Evolutionary conservation across 1,139 yeast species (phyloP).

Genomic region (Pichia sp.): DNA sequence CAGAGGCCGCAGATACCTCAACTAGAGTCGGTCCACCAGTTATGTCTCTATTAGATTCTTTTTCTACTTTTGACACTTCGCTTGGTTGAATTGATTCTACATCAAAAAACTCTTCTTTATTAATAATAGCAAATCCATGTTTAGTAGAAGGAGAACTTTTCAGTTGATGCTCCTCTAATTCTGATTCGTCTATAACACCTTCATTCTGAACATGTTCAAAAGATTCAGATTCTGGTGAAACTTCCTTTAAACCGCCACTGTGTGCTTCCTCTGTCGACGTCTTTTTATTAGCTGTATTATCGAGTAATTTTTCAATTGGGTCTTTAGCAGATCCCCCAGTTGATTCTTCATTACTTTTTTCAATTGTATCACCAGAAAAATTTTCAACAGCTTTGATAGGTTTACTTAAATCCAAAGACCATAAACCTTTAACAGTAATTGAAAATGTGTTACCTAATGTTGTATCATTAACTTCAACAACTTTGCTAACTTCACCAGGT

Average conservation of each 20-base stretch:
- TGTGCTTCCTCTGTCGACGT: not conserved
- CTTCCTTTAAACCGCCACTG: not conserved
- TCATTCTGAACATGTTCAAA: constrained; percentile 1
- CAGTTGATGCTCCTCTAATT: not conserved
- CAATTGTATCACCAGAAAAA: too few relatives aligned
- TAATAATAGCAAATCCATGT: not conserved
- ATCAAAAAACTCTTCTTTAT: not conserved
- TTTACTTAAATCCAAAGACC: constrained; percentile 27
- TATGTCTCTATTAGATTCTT: not conserved
- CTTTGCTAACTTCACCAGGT: constrained; percentile 53
- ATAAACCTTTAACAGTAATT: constrained; percentile 34
- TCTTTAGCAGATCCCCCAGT: not conserved
- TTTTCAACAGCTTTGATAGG: not conserved
- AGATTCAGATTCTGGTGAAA: not conserved
- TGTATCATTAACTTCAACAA: constrained; percentile 36
- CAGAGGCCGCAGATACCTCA: not conserved
- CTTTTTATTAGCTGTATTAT: too few relatives aligned
- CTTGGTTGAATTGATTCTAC: not conserved
- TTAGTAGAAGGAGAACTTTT: not conserved
- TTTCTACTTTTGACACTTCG: not conserved
- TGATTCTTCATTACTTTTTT: too few relatives aligned
- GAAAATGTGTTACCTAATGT: constrained; percentile 29
- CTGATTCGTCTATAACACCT: not conserved
- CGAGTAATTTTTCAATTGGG: too few relatives aligned
- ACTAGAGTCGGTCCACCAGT: not conserved